Conservation (phyloP, 2,329 filamentous ascomycete species). For the Penicillium concentricum region DNA sequence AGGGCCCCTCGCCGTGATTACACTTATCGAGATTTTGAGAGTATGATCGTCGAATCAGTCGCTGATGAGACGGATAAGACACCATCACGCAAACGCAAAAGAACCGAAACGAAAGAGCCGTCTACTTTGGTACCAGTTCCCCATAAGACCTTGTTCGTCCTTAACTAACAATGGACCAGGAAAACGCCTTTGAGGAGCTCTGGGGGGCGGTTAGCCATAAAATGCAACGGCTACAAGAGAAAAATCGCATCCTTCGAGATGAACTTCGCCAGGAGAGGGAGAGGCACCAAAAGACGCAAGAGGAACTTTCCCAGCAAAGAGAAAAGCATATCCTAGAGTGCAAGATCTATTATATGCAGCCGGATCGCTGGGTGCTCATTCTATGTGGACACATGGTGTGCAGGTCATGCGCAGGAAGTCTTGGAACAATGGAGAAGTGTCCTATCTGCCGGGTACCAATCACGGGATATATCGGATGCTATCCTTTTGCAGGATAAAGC, state of each 20-base stretch:
- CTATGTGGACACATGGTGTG: constrained; percentile 5
- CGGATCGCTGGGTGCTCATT: constrained; percentile 3
- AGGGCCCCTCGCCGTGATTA: constrained; percentile 7
- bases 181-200: no score
- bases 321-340: not conserved
- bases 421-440: no score
- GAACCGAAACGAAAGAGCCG: not conserved
- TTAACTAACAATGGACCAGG: no score
- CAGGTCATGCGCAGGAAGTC: constrained; percentile 1
- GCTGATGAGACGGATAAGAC: not conserved
- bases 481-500: no score
- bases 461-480: no score
- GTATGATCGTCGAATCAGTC: not conserved
- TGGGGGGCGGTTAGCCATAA: not conserved
- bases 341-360: constrained; percentile 9
- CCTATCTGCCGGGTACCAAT: no score
- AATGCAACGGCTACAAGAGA: not conserved
- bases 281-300: not conserved
- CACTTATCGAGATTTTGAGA: constrained; percentile 4
- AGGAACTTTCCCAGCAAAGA: not conserved
- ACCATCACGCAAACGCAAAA: not conserved
- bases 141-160: not conserved
- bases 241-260: not conserved
- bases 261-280: not conserved
- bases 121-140: not conserved